These are phyloP conservation scores for Cladosporium austrohemisphaericum DNA, from an alignment of 2,329 filamentous ascomycete genomes.

Conservation along the genomic window DNA sequence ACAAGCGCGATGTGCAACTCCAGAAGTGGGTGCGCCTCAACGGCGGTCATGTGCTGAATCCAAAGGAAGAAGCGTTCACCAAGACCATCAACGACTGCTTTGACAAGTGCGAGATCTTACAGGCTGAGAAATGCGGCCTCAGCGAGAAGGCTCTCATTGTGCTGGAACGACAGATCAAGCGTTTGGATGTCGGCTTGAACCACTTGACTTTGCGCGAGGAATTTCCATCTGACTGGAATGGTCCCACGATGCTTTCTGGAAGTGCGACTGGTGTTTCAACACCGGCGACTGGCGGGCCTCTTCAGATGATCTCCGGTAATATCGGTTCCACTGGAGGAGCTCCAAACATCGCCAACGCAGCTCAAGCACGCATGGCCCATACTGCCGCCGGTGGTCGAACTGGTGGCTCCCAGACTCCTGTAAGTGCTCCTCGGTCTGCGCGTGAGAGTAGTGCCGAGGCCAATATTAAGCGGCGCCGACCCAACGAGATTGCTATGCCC, in stretches of 20 bases:
- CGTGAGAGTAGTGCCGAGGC: slow-evolving; percentile 42
- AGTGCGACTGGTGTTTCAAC: slow-evolving; percentile 32
- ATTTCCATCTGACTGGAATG: slow-evolving; percentile 55
- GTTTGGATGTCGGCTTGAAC: slow-evolving; percentile 58
- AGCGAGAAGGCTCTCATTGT: slow-evolving; percentile 61
- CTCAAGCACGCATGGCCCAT: slow-evolving; percentile 43
- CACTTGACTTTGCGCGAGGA: slow-evolving; percentile 58
- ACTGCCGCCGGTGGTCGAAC: slow-evolving; percentile 25
- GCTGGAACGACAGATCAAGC: slow-evolving; percentile 62
- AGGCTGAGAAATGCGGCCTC: slow-evolving; percentile 70
- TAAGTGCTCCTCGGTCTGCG: slow-evolving; percentile 25
- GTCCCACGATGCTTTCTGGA: slow-evolving; percentile 55
- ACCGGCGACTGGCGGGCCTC: slow-evolving; percentile 43
- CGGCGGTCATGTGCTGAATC: slow-evolving; percentile 68
- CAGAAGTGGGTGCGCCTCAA: slow-evolving; percentile 79
- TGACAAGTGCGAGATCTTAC: slow-evolving; percentile 64
- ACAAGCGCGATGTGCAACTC: slow-evolving; percentile 68
- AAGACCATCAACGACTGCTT: slow-evolving; percentile 66
- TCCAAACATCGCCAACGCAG: slow-evolving; percentile 51
- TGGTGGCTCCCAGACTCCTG: slow-evolving; percentile 22
- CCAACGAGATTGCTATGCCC: slow-evolving; percentile 52
- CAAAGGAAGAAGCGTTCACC: slow-evolving; percentile 67
- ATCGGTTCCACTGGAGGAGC: slow-evolving; percentile 45
- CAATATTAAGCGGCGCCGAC: slow-evolving; percentile 57
- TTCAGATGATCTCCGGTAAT: slow-evolving; percentile 55